Conservation (phyloP, 768 basidiomycete genomes). For the Lactarius sp. region DNA sequence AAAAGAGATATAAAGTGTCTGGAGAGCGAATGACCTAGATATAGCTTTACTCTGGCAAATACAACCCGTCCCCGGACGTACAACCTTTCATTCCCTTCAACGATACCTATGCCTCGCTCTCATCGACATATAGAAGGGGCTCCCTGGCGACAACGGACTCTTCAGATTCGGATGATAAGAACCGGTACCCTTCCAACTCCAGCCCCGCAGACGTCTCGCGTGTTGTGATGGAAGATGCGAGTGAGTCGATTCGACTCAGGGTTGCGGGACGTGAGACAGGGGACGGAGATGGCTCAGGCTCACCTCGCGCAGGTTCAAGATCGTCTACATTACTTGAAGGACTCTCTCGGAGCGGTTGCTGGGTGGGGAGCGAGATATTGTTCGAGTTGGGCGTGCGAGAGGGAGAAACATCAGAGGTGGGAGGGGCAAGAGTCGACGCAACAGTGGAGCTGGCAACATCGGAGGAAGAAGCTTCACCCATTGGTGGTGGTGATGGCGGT, state of each 20-base stretch:
- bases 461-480: slow-evolving; percentile 1
- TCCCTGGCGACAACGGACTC: slow-evolving; percentile 23
- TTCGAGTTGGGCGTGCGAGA: slow-evolving; percentile 8
- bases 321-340: not conserved
- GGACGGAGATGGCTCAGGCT: not conserved
- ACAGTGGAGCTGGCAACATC: slow-evolving; percentile 1
- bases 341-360: slow-evolving; percentile 1
- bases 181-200: slow-evolving; percentile 17
- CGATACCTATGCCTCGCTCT: slow-evolving; percentile 4
- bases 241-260: slow-evolving; percentile 19
- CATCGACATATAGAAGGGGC: slow-evolving; percentile 23
- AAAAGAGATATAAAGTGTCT: slow-evolving; percentile 4
- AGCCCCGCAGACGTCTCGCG: not conserved
- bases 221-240: slow-evolving; percentile 18
- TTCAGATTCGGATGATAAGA: slow-evolving; percentile 24
- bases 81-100: not conserved
- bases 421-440: not conserved
- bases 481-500: slow-evolving; percentile 1
- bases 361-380: not conserved
- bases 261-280: not conserved
- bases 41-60: slow-evolving; percentile 3
- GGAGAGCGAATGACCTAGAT: not conserved
- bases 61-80: not conserved
- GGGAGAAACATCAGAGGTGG: not conserved
- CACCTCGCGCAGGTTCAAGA: not conserved